Percentiles rank a stretch among this genome's conserved stretches.
Conservation (phyloP, 345 rosid species). For the Aquilaria yunnanensis region DNA sequence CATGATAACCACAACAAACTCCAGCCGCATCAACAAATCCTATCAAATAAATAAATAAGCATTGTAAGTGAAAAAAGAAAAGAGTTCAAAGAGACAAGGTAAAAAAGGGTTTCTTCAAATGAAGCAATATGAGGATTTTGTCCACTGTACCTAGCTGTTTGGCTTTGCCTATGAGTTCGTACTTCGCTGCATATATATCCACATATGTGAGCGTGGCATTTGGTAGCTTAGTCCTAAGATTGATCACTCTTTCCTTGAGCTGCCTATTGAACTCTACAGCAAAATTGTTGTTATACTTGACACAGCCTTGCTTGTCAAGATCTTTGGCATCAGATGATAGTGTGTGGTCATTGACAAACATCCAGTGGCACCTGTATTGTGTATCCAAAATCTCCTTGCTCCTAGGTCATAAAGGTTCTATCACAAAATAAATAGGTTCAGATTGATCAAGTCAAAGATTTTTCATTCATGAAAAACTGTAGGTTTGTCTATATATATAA, state of each 20-base stretch:
- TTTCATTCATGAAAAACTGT: no score
- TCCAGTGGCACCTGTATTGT: constrained; percentile 62
- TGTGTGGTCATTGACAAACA: constrained; percentile 47
- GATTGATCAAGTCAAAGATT: neutral
- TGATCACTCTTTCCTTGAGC: constrained; percentile 36
- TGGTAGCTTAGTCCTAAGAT: constrained; percentile 34
- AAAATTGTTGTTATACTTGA: constrained; percentile 47
- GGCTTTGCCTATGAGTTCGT: constrained; percentile 37
- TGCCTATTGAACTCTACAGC: constrained; percentile 41
- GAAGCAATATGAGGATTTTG: no score
- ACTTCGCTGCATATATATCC: constrained; percentile 48
- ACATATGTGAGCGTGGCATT: constrained; percentile 47
- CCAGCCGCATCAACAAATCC: constrained; percentile 5
- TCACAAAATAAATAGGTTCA: neutral
- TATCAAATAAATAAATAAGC: neutral
- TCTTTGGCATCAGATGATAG: constrained; percentile 13
- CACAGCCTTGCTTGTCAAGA: constrained; percentile 43
- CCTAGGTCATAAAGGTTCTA: constrained; percentile 48
- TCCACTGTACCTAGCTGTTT: constrained; percentile 28
- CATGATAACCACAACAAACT: constrained; percentile 11
- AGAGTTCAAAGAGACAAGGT: no score
- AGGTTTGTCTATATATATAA: no score
- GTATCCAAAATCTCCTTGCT: constrained; percentile 66
- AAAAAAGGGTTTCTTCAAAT: no score
- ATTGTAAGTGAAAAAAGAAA: neutral